Conservation (phyloP, 2,329 filamentous ascomycete species). For the Rhinocladiella mackenziei region DNA sequence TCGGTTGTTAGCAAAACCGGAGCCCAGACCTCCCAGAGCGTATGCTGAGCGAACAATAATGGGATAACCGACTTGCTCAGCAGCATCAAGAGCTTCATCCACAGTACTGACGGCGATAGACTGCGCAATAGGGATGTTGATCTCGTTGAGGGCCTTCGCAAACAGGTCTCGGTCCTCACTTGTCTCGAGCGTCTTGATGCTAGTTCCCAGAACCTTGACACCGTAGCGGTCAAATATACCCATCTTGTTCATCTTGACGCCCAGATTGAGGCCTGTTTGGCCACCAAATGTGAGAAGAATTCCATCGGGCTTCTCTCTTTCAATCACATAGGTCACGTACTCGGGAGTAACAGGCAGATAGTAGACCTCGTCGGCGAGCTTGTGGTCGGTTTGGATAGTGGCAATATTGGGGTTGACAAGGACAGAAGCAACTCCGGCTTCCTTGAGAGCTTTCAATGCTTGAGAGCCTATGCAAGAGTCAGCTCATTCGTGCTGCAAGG, state of each 20-base stretch:
- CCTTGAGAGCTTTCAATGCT: constrained; percentile 93
- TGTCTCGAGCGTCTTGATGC: constrained; percentile 87
- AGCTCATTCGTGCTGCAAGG: constrained; percentile 1
- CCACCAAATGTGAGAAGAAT: constrained; percentile 97
- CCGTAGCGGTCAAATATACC: constrained; percentile 93
- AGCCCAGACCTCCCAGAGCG: constrained; percentile 90
- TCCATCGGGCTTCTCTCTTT: constrained; percentile 90
- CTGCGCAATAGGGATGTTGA: constrained; percentile 94
- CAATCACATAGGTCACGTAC: constrained; percentile 96
- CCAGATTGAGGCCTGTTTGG: constrained; percentile 93
- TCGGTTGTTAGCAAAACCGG: constrained; percentile 88
- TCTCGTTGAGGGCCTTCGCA: constrained; percentile 91
- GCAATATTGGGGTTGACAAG: constrained; percentile 98
- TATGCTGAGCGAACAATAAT: constrained; percentile 98
- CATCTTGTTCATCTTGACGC: constrained; percentile 95
- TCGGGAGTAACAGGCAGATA: constrained; percentile 96
- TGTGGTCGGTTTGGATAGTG: constrained; percentile 96
- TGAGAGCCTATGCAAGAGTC: constrained; percentile 66
- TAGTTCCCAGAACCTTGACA: constrained; percentile 92
- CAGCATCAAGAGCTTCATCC: constrained; percentile 86
- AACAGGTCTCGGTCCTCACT: constrained; percentile 96
- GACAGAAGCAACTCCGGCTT: constrained; percentile 85
- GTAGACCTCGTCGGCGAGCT: constrained; percentile 94
- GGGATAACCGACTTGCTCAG: constrained; percentile 83
- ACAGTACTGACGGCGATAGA: constrained; percentile 88